Evolutionary conservation across 192 early-diverging fungal species (phyloP), one percentile per base, ranked within the genome.

Genomic region (Anaeromyces robustus): DNA sequence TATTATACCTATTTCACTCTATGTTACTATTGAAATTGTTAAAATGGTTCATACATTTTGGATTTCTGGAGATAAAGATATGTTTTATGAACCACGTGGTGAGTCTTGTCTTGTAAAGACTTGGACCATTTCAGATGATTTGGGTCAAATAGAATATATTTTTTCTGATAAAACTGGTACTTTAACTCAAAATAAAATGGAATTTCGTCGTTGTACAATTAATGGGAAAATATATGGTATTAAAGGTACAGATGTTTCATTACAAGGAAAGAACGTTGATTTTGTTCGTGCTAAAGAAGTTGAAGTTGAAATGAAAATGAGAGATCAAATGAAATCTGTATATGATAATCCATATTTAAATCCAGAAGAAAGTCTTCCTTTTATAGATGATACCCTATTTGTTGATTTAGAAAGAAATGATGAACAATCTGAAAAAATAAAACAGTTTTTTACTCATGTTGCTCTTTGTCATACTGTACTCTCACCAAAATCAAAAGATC

Each of bases 151-250:
- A 34, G 94, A 97, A 84, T 98, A 98, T 86, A 90, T 98, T 18
- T 98, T 99, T 83, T 94, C 94, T 29, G 97, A 99, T 86, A 99
- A 99, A 80, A 99, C 97, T 0, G 96, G 97, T 13, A 99, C 97
- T 3, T 85, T 99, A 59, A 99, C 97, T 1, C 93, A 95, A 82
- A 99, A 99, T 83, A 91, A 96, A 12, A 99, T 99, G 97, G 94
- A 94, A 86, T 97, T 96, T 81, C 92, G 93, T 78, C 93, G 94
- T 84, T 97, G 96, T 85, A 92, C 94, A 1, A 95, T 96, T 78
- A 91, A 92, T 31, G 97, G 96, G 26, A 86, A 91, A 16, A 85
- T 93, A 9, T 68, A 68, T 68, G 52, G 52, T 68, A 68, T 68
- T n/a, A 68, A 68, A 26, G 52, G 52, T 22, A 68, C 52, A 0